A percentile compares a stretch with the other conserved stretches of the same genome.
phyloP scores from a whole-genome alignment of 306 rosid species.

The apple (Malus domestica) region DNA sequence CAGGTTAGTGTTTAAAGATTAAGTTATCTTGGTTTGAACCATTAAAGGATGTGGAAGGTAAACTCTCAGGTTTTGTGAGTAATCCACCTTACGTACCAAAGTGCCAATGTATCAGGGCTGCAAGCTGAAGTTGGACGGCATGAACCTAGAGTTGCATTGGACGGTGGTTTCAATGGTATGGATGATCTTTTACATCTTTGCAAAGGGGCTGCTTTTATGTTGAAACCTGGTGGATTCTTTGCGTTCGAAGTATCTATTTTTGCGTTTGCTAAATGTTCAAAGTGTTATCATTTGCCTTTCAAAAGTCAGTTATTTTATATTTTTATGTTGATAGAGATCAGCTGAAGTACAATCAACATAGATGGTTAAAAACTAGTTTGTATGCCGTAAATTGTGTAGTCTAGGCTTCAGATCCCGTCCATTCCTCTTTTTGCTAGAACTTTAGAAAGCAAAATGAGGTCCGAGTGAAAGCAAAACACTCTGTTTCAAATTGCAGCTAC shows the following conservation, averaged over 20 bases:
- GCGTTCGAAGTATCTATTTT: constrained; percentile 16
- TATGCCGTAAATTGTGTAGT: not conserved
- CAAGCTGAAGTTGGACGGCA: constrained; percentile 90
- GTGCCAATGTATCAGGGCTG: constrained; percentile 53
- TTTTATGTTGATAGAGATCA: not conserved
- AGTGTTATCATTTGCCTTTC: not conserved
- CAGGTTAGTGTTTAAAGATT: constrained; percentile 51
- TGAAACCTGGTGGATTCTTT: constrained; percentile 77
- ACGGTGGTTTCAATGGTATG: constrained; percentile 31
- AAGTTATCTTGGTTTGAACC: constrained; percentile 70
- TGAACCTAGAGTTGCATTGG: constrained; percentile 56
- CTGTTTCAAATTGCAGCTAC: no score
- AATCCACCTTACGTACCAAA: constrained; percentile 87
- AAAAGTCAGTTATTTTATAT: not conserved
- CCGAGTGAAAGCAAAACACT: no score
- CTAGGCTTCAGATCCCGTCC: not conserved
- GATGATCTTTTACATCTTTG: constrained; percentile 68
- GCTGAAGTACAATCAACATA: not conserved
- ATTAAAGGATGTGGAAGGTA: constrained; percentile 54
- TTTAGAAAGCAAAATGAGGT: no score
- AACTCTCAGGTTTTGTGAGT: constrained; percentile 68
- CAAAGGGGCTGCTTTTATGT: constrained; percentile 59
- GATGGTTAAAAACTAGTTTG: not conserved
- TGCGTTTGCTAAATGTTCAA: not conserved
- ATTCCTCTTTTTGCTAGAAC: not conserved